phyloP scores from a whole-genome alignment of 805 yeast genomes.

The Kodamaea fukazawae region DNA sequence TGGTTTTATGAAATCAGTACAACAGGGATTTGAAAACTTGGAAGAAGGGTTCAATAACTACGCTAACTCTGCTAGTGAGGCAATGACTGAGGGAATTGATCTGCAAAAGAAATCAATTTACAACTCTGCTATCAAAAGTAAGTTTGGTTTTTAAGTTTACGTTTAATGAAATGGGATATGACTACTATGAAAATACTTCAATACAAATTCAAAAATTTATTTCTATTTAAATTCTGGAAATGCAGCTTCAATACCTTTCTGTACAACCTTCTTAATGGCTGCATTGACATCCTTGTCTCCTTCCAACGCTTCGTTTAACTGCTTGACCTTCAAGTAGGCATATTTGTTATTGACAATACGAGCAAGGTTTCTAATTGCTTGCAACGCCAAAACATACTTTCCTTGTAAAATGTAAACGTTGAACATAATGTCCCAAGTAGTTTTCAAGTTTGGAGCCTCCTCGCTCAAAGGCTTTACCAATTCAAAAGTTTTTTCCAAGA shows the following conservation, averaged over 20 bases:
- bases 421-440: slow-evolving; percentile 45
- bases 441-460: slow-evolving; percentile 39
- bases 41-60: slow-evolving; percentile 58
- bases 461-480: slow-evolving; percentile 41
- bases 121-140: slow-evolving; percentile 50
- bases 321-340: slow-evolving; percentile 9
- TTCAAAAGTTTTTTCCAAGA: slow-evolving; percentile 44
- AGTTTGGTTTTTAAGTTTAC: slow-evolving; percentile 53
- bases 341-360: slow-evolving; percentile 21
- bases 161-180: too few relatives aligned
- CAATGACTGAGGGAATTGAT: slow-evolving; percentile 51
- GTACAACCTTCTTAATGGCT: slow-evolving; percentile 44
- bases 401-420: slow-evolving; percentile 38
- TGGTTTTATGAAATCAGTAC: slow-evolving; percentile 44
- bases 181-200: background rate
- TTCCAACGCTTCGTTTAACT: slow-evolving; percentile 18
- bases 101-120: slow-evolving; percentile 50
- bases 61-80: slow-evolving; percentile 53
- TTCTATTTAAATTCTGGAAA: slow-evolving; percentile 27
- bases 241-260: slow-evolving; percentile 33
- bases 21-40: slow-evolving; percentile 49
- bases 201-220: background rate
- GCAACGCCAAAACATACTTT: slow-evolving; percentile 47
- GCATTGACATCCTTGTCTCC: slow-evolving; percentile 37
- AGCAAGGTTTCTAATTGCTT: slow-evolving; percentile 43